These are phyloP conservation scores for Spathaspora gorwiae DNA, from an alignment of 805 yeast genomes.

Conservation along the genomic window DNA sequence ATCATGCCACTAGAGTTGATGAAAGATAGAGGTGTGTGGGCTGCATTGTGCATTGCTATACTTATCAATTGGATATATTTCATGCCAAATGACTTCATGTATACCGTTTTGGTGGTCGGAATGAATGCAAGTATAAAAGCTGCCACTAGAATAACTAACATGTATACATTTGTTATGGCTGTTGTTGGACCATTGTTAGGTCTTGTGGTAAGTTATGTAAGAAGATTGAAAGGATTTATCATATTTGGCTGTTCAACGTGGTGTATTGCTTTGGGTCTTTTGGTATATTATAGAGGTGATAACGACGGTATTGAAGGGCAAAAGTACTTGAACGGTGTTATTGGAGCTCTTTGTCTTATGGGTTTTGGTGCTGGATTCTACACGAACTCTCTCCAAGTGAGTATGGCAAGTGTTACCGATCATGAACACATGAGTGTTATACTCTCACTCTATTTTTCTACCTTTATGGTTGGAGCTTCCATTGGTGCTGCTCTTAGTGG, in stretches of 20 bases:
- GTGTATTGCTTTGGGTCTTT: slow-evolving; percentile 58
- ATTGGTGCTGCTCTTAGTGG: slow-evolving; percentile 61
- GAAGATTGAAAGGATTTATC: slow-evolving; percentile 55
- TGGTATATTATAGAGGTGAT: slow-evolving; percentile 47
- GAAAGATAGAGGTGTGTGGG: slow-evolving; percentile 67
- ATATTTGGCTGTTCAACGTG: slow-evolving; percentile 53
- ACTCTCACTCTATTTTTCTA: slow-evolving; percentile 52
- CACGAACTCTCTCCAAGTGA: slow-evolving; percentile 58
- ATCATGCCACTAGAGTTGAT: slow-evolving; percentile 53
- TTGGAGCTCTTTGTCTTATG: slow-evolving; percentile 57
- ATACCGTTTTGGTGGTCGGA: slow-evolving; percentile 60
- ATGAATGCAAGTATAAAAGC: slow-evolving; percentile 53
- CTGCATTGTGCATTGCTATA: slow-evolving; percentile 55
- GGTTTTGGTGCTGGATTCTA: slow-evolving; percentile 75
- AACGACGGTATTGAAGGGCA: slow-evolving; percentile 31
- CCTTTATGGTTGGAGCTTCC: slow-evolving; percentile 59
- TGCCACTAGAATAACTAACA: slow-evolving; percentile 58
- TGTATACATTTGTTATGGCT: slow-evolving; percentile 64
- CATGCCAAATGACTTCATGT: slow-evolving; percentile 67
- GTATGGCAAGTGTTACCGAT: slow-evolving; percentile 52
- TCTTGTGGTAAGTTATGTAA: slow-evolving; percentile 38
- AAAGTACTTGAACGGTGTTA: slow-evolving; percentile 22
- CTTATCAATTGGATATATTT: slow-evolving; percentile 57
- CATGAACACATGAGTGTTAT: slow-evolving; percentile 64
- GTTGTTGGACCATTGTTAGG: slow-evolving; percentile 57